Evolutionary conservation across 2,329 filamentous ascomycete genomes (phyloP), one percentile per base, ranked within the genome.

Genomic region (Fusarium succisae): DNA sequence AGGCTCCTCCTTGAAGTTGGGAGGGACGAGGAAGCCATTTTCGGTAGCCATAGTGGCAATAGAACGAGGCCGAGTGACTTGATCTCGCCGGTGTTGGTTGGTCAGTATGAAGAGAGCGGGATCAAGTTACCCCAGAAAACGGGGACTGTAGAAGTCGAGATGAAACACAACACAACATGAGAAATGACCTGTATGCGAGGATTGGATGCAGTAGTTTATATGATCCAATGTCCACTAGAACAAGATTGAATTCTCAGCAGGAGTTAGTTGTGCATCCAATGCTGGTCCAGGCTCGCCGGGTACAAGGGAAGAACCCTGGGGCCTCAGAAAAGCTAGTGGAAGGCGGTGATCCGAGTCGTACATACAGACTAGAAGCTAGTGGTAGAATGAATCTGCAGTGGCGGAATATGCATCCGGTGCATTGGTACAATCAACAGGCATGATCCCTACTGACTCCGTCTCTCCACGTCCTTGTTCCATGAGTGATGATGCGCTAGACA

Each of bases 261-360:
- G 38, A 61, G 24, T 56, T 24, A 56, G 58, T 44, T 56, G 48
- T 24, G 32, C 50, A 45, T 32, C 54, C 37, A 58, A n/a, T 26
- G 53, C 28, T 62, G 66, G 65, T 50, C 69, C 59, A 75, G 64
- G 62, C 69, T 68, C 63, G 35, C 60, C 41, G 70, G 73, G 47
- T 47, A 48, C 53, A 63, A 72, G 67, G 70, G 50, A 37, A 56
- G 37, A 41, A 51, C 59, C 26, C 18, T 38, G 45, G n/a, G 41
- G 66, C 57, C 63, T 63, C 66, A 69, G 35, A 41, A 72, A 69
- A 70, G 62, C 58, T 69, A 37, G 60, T 53, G 37, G 65, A 70
- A 60, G 74, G 63, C 63, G 63, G 58, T 72, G 71, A 63, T 73
- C 72, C 72, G 73, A 75, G 72, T 75, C 69, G 73, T 67, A 67